A percentile compares a stretch with the other conserved stretches of the same genome.
phyloP scores from a whole-genome alignment of 2,329 filamentous ascomycete species.

The Colletotrichum navitas region DNA sequence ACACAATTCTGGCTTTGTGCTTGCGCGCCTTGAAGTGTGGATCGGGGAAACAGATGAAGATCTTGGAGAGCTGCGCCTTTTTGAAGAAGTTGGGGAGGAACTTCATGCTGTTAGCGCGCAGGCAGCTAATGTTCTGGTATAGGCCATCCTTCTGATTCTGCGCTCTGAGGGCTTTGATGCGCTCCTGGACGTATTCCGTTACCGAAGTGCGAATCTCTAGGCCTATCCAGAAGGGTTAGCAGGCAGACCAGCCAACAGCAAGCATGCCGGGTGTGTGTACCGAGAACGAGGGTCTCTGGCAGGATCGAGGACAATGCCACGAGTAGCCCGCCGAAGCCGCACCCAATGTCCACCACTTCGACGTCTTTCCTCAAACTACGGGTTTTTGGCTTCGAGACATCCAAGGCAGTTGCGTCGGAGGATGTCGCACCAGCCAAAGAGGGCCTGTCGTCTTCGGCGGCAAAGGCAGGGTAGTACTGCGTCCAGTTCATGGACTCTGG shows the following conservation, averaged over 20 bases:
- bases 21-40: constrained; percentile 98
- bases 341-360: constrained; percentile 96
- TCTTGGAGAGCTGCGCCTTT: constrained; percentile 83
- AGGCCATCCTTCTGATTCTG: constrained; percentile 66
- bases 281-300: constrained; percentile 85
- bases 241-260: constrained; percentile 27
- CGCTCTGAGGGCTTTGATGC: constrained; percentile 82
- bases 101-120: constrained; percentile 98
- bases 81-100: constrained; percentile 98
- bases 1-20: constrained; percentile 96
- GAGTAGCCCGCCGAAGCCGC: constrained; percentile 92
- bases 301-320: constrained; percentile 86
- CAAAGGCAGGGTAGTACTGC: constrained; percentile 81
- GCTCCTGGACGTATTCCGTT: constrained; percentile 89
- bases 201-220: constrained; percentile 95
- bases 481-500: constrained; percentile 95
- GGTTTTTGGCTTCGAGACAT: constrained; percentile 47
- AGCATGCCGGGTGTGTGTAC: constrained; percentile 57
- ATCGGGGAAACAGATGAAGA: constrained; percentile 98
- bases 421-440: background rate
- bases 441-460: constrained; percentile 52
- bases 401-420: constrained; percentile 36
- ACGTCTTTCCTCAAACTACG: constrained; percentile 73
- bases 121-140: constrained; percentile 89
- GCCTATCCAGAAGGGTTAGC: constrained; percentile 61